Evolutionary conservation across 805 yeast species (phyloP).

Genomic region (Jamesozyma piceae): DNA sequence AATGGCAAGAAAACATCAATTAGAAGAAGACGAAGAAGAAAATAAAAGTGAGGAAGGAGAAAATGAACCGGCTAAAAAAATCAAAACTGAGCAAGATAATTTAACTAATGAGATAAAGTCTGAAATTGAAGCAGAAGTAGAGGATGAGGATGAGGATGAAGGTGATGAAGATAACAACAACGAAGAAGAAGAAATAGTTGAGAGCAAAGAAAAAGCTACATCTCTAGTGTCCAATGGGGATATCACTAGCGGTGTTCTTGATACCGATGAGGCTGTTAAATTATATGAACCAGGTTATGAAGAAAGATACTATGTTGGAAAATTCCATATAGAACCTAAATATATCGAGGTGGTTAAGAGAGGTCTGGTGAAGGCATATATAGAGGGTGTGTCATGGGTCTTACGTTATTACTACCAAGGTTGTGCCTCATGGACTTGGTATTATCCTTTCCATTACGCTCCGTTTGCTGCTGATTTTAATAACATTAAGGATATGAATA

Average conservation of each 20-base stretch:
- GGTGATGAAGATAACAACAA: constrained; percentile 12
- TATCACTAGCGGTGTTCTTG: constrained; percentile 30
- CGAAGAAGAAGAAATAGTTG: constrained; percentile 12
- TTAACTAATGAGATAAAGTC: constrained; percentile 20
- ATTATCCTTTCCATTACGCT: constrained; percentile 92
- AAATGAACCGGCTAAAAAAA: constrained; percentile 7
- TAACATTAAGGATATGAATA: constrained; percentile 40
- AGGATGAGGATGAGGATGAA: constrained; percentile 13
- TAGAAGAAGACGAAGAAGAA: constrained; percentile 18
- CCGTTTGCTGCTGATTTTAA: constrained; percentile 90
- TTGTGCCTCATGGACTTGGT: constrained; percentile 98
- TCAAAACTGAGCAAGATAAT: constrained; percentile 14
- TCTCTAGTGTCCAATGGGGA: constrained; percentile 22
- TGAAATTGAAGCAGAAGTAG: constrained; percentile 17
- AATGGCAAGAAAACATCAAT: constrained; percentile 20
- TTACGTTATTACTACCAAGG: constrained; percentile 90
- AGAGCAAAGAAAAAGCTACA: constrained; percentile 4
- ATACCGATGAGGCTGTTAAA: constrained; percentile 46
- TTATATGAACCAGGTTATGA: constrained; percentile 84
- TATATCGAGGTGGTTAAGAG: constrained; percentile 47
- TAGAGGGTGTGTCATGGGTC: constrained; percentile 97
- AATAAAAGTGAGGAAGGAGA: constrained; percentile 6
- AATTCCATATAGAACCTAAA: constrained; percentile 51
- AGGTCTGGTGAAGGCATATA: constrained; percentile 59
- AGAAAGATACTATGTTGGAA: constrained; percentile 67